A percentile compares a stretch with the other conserved stretches of the same genome.
phyloP scores from a whole-genome alignment of 2,329 filamentous ascomycete species.

The Stemphylium vesicarium region DNA sequence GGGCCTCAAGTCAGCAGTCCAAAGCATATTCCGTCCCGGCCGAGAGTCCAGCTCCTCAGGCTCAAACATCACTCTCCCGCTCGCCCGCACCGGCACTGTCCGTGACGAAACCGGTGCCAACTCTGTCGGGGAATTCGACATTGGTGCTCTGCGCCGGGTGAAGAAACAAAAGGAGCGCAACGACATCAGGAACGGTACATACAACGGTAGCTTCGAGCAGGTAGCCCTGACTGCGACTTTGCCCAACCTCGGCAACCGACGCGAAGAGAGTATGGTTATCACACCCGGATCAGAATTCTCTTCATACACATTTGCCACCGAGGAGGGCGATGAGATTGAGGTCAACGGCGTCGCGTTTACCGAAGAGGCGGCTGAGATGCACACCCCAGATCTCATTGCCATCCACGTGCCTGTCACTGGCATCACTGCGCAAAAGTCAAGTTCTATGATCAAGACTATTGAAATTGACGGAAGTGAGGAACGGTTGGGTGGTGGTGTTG shows the following conservation, averaged over 20 bases:
- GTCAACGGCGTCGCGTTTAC: slow-evolving; percentile 61
- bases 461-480: slow-evolving; percentile 6
- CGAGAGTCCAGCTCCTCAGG: slow-evolving; percentile 41
- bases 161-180: slow-evolving; percentile 34
- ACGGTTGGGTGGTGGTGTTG: slow-evolving; percentile 10
- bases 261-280: slow-evolving; percentile 8
- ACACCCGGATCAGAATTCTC: slow-evolving; percentile 26
- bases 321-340: slow-evolving; percentile 54
- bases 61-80: slow-evolving; percentile 43
- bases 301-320: slow-evolving; percentile 30
- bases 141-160: slow-evolving; percentile 34
- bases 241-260: not conserved
- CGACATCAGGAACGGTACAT: slow-evolving; percentile 29
- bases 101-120: slow-evolving; percentile 19
- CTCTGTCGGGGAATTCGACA: slow-evolving; percentile 33
- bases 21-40: slow-evolving; percentile 36
- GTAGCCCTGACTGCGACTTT: not conserved
- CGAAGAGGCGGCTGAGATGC: slow-evolving; percentile 61
- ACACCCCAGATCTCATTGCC: slow-evolving; percentile 46
- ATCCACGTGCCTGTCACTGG: not conserved
- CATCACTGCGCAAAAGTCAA: not conserved
- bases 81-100: slow-evolving; percentile 33
- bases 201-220: slow-evolving; percentile 22
- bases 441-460: not conserved
- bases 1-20: slow-evolving; percentile 36